These are phyloP conservation scores for Agrocybe praecox DNA, from an alignment of 768 basidiomycete genomes.

Conservation along the genomic window DNA sequence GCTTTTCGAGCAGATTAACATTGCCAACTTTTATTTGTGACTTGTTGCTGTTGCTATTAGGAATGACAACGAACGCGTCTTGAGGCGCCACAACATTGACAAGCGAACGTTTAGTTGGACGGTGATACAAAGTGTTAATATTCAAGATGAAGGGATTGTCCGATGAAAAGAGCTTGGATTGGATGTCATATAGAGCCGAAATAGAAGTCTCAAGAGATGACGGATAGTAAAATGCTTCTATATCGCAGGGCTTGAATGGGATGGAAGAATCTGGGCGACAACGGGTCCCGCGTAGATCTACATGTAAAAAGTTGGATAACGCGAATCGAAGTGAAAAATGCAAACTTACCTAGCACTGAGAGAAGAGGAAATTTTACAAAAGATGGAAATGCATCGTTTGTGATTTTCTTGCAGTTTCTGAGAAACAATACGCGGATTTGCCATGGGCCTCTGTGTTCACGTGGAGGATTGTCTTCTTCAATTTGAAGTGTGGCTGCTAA, in stretches of 20 bases:
- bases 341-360: slow-evolving; percentile 56
- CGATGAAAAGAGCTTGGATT: slow-evolving; percentile 33
- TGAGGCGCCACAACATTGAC: slow-evolving; percentile 15
- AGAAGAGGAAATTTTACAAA: slow-evolving; percentile 59
- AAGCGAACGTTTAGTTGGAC: slow-evolving; percentile 4
- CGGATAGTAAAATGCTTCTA: slow-evolving; percentile 43
- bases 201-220: slow-evolving; percentile 38
- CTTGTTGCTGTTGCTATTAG: slow-evolving; percentile 13
- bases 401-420: slow-evolving; percentile 52
- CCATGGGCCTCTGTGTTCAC: slow-evolving; percentile 50
- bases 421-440: slow-evolving; percentile 60
- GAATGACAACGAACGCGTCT: slow-evolving; percentile 24
- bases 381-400: slow-evolving; percentile 40
- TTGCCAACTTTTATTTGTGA: slow-evolving; percentile 21
- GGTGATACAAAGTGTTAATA: slow-evolving; percentile 29
- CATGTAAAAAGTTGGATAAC: slow-evolving; percentile 9
- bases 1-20: slow-evolving; percentile 15
- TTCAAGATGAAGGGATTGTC: slow-evolving; percentile 31
- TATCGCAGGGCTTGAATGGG: slow-evolving; percentile 27
- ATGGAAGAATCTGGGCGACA: slow-evolving; percentile 31
- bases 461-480: slow-evolving; percentile 23
- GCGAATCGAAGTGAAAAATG: slow-evolving; percentile 1
- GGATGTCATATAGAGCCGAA: slow-evolving; percentile 20
- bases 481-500: slow-evolving; percentile 52
- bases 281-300: slow-evolving; percentile 54